Evolutionary conservation across 768 basidiomycete genomes (phyloP), one percentile per base, ranked within the genome.

Genomic region (Termitomyces eurrhizus): DNA sequence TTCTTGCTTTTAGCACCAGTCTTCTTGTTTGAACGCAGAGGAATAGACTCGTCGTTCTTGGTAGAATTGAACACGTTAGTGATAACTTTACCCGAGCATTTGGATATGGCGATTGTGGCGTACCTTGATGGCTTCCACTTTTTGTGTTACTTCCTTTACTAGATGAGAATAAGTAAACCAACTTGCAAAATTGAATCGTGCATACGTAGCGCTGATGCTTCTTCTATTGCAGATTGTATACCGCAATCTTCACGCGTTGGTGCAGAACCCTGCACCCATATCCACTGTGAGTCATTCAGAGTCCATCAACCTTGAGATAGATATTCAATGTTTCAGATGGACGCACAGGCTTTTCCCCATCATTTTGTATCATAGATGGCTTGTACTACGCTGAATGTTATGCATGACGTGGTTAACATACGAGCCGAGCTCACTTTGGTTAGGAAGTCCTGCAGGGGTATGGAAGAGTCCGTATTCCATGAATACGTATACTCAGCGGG

Each of bases 281-380:
- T 80, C 88, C 89, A 91, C 87, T 89, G 57, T 26, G n/a, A 44
- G 42, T 21, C 11, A 26, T 49, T 29, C 11, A 7, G 9, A 21
- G 9, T n/a, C 8, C 26, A 39, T 36, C 16, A 48, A 29, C 26
- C 18, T 6, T 11, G 14, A n/a, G 12, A 49, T 4, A 32, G 32
- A 11, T 7, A 46, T 46, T 13, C 12, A 11, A 18, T 52, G 7
- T 29, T 26, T 62, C 13, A 37, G 24, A 1, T n/a, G 14, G 57
- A 62, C 83, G 68, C 59, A 90, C 89, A 46, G 88, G 88, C 70
- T 89, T 90, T 0, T 78, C 86, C 4, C 89, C 89, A 60, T 90
- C 87, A 67, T 91, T 83, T 64, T 88, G 83, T 11, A 90, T 85
- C 88, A 90, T 87, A 18, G 88, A 90, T 1, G 90, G 89, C 56